Conservation (phyloP, 1,139 yeast species). For the Scheffersomyces segobiensis region DNA sequence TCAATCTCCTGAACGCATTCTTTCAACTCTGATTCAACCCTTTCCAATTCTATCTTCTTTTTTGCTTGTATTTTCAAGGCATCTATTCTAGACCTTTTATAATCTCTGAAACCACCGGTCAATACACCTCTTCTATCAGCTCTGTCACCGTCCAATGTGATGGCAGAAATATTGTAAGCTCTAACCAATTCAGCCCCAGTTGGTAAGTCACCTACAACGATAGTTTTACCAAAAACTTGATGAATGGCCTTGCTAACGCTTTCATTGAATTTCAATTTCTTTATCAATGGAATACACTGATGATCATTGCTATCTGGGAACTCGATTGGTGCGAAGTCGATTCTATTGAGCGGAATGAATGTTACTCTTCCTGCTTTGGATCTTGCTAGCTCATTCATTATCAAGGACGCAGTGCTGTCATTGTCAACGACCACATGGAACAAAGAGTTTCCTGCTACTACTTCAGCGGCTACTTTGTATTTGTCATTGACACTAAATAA, state of each 20-base stretch:
- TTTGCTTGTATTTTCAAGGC: constrained; percentile 57
- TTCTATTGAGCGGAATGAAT: constrained; percentile 82
- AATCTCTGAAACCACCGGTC: constrained; percentile 87
- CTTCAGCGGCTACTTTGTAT: constrained; percentile 84
- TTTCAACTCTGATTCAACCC: constrained; percentile 29
- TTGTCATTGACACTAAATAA: constrained; percentile 78
- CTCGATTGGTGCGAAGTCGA: constrained; percentile 34
- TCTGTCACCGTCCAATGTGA: constrained; percentile 90
- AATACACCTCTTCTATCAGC: constrained; percentile 82
- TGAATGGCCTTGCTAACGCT: constrained; percentile 63
- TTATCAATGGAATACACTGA: constrained; percentile 72
- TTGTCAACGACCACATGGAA: constrained; percentile 89
- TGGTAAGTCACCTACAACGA: constrained; percentile 72
- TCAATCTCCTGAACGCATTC: constrained; percentile 24
- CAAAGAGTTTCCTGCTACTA: constrained; percentile 81
- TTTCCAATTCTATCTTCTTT: constrained; percentile 49
- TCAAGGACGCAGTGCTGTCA: constrained; percentile 76
- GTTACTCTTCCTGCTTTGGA: constrained; percentile 82
- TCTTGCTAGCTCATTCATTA: constrained; percentile 77
- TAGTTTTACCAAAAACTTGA: constrained; percentile 79
- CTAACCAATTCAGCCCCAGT: constrained; percentile 71
- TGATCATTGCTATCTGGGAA: constrained; percentile 58
- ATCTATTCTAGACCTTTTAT: constrained; percentile 67
- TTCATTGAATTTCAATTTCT: constrained; percentile 62
- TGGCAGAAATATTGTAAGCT: constrained; percentile 64